Evolutionary conservation across 345 rosid species (phyloP), one percentile per base, ranked within the genome.

Genomic region (Isatis tinctoria): DNA sequence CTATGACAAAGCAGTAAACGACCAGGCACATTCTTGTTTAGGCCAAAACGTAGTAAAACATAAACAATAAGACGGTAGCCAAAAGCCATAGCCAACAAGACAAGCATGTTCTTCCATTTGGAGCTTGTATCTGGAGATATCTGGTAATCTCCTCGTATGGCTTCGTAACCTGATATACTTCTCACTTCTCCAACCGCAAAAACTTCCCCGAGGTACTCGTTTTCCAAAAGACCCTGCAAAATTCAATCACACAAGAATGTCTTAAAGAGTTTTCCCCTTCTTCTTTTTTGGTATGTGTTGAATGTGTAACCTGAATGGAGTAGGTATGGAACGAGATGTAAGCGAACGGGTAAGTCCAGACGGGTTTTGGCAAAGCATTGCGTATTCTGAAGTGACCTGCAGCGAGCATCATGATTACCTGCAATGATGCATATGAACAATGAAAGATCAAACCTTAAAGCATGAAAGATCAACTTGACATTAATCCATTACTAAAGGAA

Each of bases 351-450:
- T 89, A 96, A 27, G 69, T 89, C 99, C 99, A 96, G 22, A 96
- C 61, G 0, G 96, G 93, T 60, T 85, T 70, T 2, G 99, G 98
- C 82, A 96, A 69, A 27, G 89, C 96, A 79, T 70, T 88, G 45
- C 90, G 91, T 78, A 90, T 85, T 82, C 98, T 85, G 78, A 92
- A 89, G 80, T 90, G 94, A 35, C 98, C 99, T 14, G 99, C 98
- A 8, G 98, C 73, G 57, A 96, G 98, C 95, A 96, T 92, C 99
- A 96, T 96, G 61, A 89, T 73, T 67, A 89, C 93, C 98, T 95
- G 91, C 79, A 84, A 68, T 59, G 33, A 56, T 76, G 5, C 61
- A 78, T 41, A 28, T 1, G 26, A 63, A 70, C 24, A 28, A 66
- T 24, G 12, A 52, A 54, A 32, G 5, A 57, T 73, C 49, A 74